phyloP scores from a whole-genome alignment of 768 basidiomycete genomes.

The Boletellus ananiceps region DNA sequence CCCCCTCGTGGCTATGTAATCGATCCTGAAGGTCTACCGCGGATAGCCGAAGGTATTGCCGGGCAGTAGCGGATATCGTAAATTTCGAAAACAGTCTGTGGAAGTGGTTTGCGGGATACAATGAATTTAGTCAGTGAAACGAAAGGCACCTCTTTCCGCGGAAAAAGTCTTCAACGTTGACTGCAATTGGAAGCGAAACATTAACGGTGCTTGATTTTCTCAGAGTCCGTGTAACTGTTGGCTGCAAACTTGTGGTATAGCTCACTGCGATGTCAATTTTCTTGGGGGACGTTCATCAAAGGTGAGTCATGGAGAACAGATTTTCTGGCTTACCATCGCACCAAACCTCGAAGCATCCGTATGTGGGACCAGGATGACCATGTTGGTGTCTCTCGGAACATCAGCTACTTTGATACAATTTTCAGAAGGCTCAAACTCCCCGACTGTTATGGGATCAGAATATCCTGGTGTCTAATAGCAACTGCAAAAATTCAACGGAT shows the following conservation, averaged over 20 bases:
- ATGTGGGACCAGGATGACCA: conserved; percentile 60
- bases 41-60: conserved; percentile 73
- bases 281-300: conserved; percentile 32
- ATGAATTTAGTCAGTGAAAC: neutral
- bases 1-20: conserved; percentile 39
- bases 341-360: conserved; percentile 58
- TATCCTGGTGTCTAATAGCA: neutral
- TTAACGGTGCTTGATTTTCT: conserved; percentile 52
- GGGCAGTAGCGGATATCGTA: conserved; percentile 76
- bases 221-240: conserved; percentile 49
- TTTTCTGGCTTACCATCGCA: conserved; percentile 47
- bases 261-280: conserved; percentile 65
- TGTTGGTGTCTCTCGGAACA: conserved; percentile 40
- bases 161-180: conserved; percentile 97
- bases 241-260: conserved; percentile 58
- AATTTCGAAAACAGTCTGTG: conserved; percentile 85
- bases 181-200: conserved; percentile 76
- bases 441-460: conserved; percentile 15
- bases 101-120: conserved; percentile 2
- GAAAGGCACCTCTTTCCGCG: conserved; percentile 63
- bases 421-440: conserved; percentile 36
- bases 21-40: conserved; percentile 52
- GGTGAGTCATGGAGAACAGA: neutral
- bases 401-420: conserved; percentile 45
- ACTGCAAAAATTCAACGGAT: conserved; percentile 8